Evolutionary conservation across 2,329 filamentous ascomycete species (phyloP), one percentile per base, ranked within the genome.

Genomic region (Pseudomassariella vexata): DNA sequence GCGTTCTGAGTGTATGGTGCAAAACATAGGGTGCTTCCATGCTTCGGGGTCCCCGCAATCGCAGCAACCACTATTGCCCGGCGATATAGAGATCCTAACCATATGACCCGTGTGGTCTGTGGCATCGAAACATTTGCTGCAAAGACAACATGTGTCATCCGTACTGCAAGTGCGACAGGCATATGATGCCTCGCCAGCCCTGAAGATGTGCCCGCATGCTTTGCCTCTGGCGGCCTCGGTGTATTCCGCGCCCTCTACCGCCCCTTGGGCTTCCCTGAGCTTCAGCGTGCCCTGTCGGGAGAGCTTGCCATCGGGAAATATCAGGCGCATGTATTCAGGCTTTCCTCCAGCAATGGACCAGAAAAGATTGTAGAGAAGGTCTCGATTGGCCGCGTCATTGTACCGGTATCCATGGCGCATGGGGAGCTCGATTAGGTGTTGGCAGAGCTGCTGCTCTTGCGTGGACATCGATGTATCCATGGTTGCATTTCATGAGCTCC

Each of bases 151-250:
- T 1, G 92, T 96, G 44, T 95, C 90, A 58, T 98, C 94, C 26
- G 83, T 79, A 28, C 87, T 87, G 59, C 92, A 98, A 8, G 90
- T 96, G 48, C 88, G 84, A 69, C 92, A 98, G 48, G 83, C 76
- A 57, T 96, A 98, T 37, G 87, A 90, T 35, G 88, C 89, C 65
- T 98, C 92, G 30, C 90, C 92, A 10, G 77, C 73, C 61, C 90
- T 90, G 71, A 98, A 95, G 41, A 98, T 96, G 65, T 98, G 94
- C 4, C 92, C 94, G 56, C 92, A 98, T 28, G 88, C 82, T 60
- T 94, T 94, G 34, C 94, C 92, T 45, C 87, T 79, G 10, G 92
- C 92, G 6, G 85, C 83, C 45, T 90, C 84, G 14, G 87, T 92
- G 55, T 96, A 98, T 57, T 98, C 94, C 19, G 90, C 87, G 9